Evolutionary conservation across 2,329 filamentous ascomycete species (phyloP).

Genomic region (Ophiostoma perfectum): DNA sequence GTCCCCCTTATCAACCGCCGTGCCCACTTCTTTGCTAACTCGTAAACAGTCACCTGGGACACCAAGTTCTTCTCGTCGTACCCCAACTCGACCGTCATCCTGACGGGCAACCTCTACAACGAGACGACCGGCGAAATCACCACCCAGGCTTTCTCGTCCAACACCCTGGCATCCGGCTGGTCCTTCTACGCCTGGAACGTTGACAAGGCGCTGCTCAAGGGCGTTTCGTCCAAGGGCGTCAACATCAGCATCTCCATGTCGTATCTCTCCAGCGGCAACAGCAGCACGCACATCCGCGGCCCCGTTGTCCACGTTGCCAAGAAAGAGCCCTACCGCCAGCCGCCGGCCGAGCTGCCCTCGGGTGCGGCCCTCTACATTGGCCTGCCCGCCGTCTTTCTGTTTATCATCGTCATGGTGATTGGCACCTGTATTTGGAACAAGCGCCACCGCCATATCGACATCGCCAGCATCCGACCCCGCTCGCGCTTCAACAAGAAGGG

Average conservation of each 20-base stretch:
- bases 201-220: slow-evolving; percentile 36
- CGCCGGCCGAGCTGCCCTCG: slow-evolving; percentile 33
- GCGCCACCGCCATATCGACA: slow-evolving; percentile 43
- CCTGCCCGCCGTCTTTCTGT: slow-evolving; percentile 46
- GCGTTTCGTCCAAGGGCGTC: slow-evolving; percentile 32
- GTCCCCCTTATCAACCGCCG: slow-evolving; percentile 21
- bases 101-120: slow-evolving; percentile 40
- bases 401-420: slow-evolving; percentile 45
- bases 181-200: slow-evolving; percentile 47
- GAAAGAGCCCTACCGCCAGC: slow-evolving; percentile 33
- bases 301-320: slow-evolving; percentile 41
- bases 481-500: slow-evolving; percentile 32
- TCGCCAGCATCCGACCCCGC: slow-evolving; percentile 50
- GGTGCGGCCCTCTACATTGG: slow-evolving; percentile 47
- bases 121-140: slow-evolving; percentile 31
- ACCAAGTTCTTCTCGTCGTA: slow-evolving; percentile 44
- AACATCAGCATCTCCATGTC: slow-evolving; percentile 48
- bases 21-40: not conserved
- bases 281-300: slow-evolving; percentile 33
- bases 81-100: slow-evolving; percentile 36
- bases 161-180: slow-evolving; percentile 38
- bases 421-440: slow-evolving; percentile 54
- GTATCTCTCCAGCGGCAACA: slow-evolving; percentile 30
- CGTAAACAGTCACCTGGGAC: slow-evolving; percentile 51
- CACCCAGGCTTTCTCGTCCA: slow-evolving; percentile 34